Conservation (phyloP, 495 filamentous ascomycete species). For the Opeltia flavorubescens region DNA sequence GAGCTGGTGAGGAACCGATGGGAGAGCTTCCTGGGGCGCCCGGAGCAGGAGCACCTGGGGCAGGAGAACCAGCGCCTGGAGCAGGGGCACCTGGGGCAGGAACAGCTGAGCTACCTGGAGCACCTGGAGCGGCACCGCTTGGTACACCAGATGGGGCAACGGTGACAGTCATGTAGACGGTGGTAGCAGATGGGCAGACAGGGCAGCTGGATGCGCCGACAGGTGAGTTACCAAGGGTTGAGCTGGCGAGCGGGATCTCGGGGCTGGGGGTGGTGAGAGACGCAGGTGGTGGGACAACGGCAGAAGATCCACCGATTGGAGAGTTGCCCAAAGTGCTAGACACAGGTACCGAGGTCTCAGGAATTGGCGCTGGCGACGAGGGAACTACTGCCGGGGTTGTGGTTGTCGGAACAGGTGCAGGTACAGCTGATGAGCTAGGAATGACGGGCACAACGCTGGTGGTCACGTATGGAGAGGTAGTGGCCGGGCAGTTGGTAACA, state of each 20-base stretch:
- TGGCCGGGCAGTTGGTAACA: constrained; percentile 26
- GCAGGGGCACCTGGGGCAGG: constrained; percentile 1
- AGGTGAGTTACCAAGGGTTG: not conserved
- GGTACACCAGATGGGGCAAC: constrained; percentile 5
- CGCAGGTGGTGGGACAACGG: constrained; percentile 7
- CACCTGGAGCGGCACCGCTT: constrained; percentile 8
- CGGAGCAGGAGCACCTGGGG: constrained; percentile 10
- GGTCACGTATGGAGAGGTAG: constrained; percentile 5
- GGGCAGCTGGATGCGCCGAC: not conserved
- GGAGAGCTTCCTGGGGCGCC: constrained; percentile 6
- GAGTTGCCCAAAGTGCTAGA: constrained; percentile 43
- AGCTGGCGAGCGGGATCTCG: constrained; percentile 12
- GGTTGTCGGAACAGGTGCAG: not conserved
- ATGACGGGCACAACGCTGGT: constrained; percentile 10
- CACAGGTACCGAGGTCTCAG: constrained; percentile 38
- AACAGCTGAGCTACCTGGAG: constrained; percentile 12
- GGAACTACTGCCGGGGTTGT: not conserved
- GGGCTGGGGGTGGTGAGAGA: constrained; percentile 9
- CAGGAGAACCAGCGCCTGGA: not conserved
- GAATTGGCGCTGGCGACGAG: no score
- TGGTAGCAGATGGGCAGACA: constrained; percentile 4
- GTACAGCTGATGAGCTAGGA: not conserved
- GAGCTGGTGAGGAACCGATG: no score
- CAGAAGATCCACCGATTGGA: constrained; percentile 23
- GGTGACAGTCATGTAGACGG: constrained; percentile 6